These are phyloP conservation scores for Aquilaria agallochum DNA, from an alignment of 441 rosid species.

Conservation along the genomic window DNA sequence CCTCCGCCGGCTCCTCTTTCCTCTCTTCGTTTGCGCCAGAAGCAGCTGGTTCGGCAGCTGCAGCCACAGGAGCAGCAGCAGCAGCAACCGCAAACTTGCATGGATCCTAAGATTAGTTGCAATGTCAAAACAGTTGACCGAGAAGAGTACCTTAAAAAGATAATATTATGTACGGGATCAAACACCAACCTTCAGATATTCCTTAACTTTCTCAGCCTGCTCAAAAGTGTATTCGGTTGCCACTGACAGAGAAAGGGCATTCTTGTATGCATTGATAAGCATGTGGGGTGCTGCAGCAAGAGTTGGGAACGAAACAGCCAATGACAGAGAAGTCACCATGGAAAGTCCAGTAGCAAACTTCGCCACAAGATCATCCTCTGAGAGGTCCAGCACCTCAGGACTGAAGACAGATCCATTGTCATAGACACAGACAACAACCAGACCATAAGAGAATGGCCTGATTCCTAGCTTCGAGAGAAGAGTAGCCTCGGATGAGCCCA, in stretches of 20 bases:
- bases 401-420: constrained; percentile 53
- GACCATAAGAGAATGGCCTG: constrained; percentile 60
- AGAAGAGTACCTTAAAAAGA: background rate
- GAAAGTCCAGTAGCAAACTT: constrained; percentile 44
- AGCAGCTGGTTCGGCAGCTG: constrained; percentile 23
- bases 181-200: constrained; percentile 33
- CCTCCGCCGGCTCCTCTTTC: constrained; percentile 18
- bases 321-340: constrained; percentile 40
- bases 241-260: constrained; percentile 36
- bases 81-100: constrained; percentile 47
- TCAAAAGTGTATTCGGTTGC: constrained; percentile 45
- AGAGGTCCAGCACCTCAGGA: constrained; percentile 54
- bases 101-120: constrained; percentile 34
- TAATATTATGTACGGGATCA: background rate
- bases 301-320: constrained; percentile 46
- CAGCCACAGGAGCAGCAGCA: constrained; percentile 20
- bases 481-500: constrained; percentile 66
- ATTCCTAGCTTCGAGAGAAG: constrained; percentile 55
- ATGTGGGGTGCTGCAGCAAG: constrained; percentile 56
- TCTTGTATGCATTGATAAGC: constrained; percentile 54
- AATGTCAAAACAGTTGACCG: background rate
- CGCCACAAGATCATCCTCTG: constrained; percentile 40
- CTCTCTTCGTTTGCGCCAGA: constrained; percentile 30
- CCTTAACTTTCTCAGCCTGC: constrained; percentile 47
- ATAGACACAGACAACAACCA: constrained; percentile 36